Percentiles rank a stretch among this genome's conserved stretches.
Evolutionary conservation across 768 basidiomycete species (phyloP).

Genomic region (Tephrocybe sp.): DNA sequence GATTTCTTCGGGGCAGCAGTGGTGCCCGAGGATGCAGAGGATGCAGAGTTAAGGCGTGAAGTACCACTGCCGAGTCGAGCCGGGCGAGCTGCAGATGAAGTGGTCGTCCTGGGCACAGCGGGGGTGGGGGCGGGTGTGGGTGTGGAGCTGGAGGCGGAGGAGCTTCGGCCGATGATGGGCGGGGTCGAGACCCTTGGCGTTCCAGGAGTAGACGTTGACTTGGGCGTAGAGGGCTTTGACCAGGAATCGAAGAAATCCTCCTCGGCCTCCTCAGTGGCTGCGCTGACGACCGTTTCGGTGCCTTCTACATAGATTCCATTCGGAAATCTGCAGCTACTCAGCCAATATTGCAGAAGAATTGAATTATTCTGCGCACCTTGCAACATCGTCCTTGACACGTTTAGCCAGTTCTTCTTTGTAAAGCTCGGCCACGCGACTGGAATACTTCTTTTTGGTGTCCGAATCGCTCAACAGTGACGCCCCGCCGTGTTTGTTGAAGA

Average conservation of each 20-base stretch:
- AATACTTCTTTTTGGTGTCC: conserved; percentile 90
- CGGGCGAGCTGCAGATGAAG: conserved; percentile 60
- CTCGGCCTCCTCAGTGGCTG: conserved; percentile 51
- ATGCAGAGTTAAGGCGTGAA: conserved; percentile 38
- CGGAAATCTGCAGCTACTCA: conserved; percentile 57
- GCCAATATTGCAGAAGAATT: not conserved
- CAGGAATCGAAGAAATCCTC: conserved; percentile 98
- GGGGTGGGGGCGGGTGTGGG: conserved; percentile 30
- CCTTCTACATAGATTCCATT: conserved; percentile 82
- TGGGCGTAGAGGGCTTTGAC: conserved; percentile 80
- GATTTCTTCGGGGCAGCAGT: conserved; percentile 53
- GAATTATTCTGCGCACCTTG: conserved; percentile 46
- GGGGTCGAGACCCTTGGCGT: conserved; percentile 51
- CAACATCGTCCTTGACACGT: conserved; percentile 74
- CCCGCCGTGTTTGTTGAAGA: conserved; percentile 88
- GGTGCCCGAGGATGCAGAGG: conserved; percentile 24
- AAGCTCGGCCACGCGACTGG: conserved; percentile 75
- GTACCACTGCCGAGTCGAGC: conserved; percentile 37
- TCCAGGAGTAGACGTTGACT: conserved; percentile 46
- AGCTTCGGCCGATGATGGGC: conserved; percentile 57
- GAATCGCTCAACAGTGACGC: conserved; percentile 63
- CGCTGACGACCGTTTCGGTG: conserved; percentile 44
- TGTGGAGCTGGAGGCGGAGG: conserved; percentile 34
- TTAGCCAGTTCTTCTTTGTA: conserved; percentile 91
- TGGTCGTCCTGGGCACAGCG: conserved; percentile 57